These are phyloP conservation scores for Triticum turgidum DNA, from an alignment of 176 grass and related monocot species.

Conservation along the genomic window DNA sequence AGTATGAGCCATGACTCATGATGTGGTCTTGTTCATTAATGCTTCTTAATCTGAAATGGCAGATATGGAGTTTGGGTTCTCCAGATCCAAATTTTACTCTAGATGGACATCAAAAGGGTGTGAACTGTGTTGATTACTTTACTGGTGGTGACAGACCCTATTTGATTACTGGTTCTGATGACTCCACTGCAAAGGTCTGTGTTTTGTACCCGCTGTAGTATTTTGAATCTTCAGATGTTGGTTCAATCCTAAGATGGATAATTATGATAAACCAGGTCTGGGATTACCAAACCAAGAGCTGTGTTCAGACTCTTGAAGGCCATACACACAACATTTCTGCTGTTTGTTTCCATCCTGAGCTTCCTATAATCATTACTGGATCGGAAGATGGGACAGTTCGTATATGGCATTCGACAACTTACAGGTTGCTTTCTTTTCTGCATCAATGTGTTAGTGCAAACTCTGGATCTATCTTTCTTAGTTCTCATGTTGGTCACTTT, in stretches of 20 bases:
- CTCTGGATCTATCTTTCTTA: neutral
- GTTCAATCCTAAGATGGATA: constrained; percentile 16
- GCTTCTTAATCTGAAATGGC: constrained; percentile 28
- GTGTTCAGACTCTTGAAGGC: constrained; percentile 98
- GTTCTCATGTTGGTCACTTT: constrained; percentile 10
- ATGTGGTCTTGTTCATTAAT: constrained; percentile 7
- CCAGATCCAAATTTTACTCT: constrained; percentile 98
- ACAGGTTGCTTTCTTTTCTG: constrained; percentile 53
- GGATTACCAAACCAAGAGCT: constrained; percentile 99
- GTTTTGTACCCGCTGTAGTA: constrained; percentile 7
- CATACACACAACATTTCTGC: constrained; percentile 98
- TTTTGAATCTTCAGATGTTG: constrained; percentile 2
- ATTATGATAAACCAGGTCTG: constrained; percentile 71
- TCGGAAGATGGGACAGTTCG: constrained; percentile 96
- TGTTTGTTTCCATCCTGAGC: constrained; percentile 97
- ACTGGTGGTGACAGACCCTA: constrained; percentile 98
- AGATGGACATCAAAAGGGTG: constrained; percentile 95
- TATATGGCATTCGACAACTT: constrained; percentile 98
- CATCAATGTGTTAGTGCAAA: neutral
- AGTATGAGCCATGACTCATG: constrained; percentile 10
- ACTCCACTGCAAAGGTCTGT: constrained; percentile 95
- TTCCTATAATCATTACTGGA: constrained; percentile 98
- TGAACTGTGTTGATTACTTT: constrained; percentile 99
- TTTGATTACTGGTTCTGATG: constrained; percentile 98
- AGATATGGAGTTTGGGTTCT: constrained; percentile 99